phyloP scores from a whole-genome alignment of 805 yeast genomes.

The Candida gorgasii region DNA sequence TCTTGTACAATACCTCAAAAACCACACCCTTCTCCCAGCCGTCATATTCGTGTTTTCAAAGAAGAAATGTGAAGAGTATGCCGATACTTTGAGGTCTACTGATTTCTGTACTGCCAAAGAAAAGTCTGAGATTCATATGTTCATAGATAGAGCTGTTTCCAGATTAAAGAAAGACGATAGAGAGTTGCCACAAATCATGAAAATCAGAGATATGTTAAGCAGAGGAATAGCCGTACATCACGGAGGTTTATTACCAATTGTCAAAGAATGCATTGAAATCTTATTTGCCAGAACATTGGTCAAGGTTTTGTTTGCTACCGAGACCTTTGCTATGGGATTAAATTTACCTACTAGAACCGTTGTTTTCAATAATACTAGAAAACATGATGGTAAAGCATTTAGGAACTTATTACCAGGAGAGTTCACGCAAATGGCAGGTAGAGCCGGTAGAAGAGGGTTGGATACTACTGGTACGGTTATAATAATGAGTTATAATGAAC shows the following conservation, averaged over 20 bases:
- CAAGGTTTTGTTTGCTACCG: constrained; percentile 93
- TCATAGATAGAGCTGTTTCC: constrained; percentile 84
- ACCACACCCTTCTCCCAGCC: constrained; percentile 78
- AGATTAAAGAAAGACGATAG: constrained; percentile 90
- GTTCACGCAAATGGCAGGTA: constrained; percentile 98
- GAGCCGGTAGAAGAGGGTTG: constrained; percentile 86
- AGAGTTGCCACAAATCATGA: constrained; percentile 85
- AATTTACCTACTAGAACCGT: constrained; percentile 97
- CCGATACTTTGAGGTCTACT: constrained; percentile 68
- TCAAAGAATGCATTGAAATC: constrained; percentile 90
- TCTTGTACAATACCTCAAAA: constrained; percentile 67
- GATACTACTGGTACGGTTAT: constrained; percentile 94
- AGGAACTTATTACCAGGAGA: constrained; percentile 91
- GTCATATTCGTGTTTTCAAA: constrained; percentile 93
- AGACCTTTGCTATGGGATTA: constrained; percentile 98
- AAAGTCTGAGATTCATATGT: constrained; percentile 89
- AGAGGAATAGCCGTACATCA: constrained; percentile 97
- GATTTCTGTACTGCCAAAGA: constrained; percentile 85
- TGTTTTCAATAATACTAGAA: constrained; percentile 78
- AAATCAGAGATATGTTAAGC: constrained; percentile 76
- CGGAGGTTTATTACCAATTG: constrained; percentile 90
- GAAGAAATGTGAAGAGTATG: constrained; percentile 91
- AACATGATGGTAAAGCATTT: constrained; percentile 86
- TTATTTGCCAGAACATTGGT: constrained; percentile 83
- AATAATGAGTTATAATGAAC: constrained; percentile 77